Conservation (phyloP, 2,329 filamentous ascomycete genomes). For the Plenodomus tracheiphilus region DNA sequence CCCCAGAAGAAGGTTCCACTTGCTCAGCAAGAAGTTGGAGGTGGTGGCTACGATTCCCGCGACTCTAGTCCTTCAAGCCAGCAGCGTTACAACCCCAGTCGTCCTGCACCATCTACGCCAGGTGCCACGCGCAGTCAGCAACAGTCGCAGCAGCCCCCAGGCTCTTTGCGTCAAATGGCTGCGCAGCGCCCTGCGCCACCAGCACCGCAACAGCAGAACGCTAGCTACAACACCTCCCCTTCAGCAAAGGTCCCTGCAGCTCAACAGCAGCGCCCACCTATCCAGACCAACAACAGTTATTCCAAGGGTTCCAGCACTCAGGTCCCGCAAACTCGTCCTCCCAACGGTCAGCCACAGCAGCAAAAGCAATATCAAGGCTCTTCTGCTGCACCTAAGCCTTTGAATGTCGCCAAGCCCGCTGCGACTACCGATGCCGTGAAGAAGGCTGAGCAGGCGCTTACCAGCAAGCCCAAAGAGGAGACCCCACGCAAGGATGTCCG, state of each 20-base stretch:
- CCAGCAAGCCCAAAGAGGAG: slow-evolving; percentile 69
- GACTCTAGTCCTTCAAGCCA: slow-evolving; percentile 53
- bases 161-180: slow-evolving; percentile 56
- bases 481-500: slow-evolving; percentile 86
- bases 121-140: slow-evolving; percentile 52
- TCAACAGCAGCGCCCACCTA: slow-evolving; percentile 36
- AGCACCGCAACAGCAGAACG: slow-evolving; percentile 57
- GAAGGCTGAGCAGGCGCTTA: slow-evolving; percentile 86
- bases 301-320: slow-evolving; percentile 44
- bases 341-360: slow-evolving; percentile 48
- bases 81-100: slow-evolving; percentile 78
- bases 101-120: slow-evolving; percentile 82
- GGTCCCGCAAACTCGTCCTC: slow-evolving; percentile 46
- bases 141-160: slow-evolving; percentile 57
- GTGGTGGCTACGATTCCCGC: slow-evolving; percentile 54
- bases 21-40: slow-evolving; percentile 88
- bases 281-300: slow-evolving; percentile 50
- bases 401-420: slow-evolving; percentile 55
- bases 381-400: slow-evolving; percentile 58
- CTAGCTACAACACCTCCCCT: slow-evolving; percentile 32
- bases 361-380: slow-evolving; percentile 46
- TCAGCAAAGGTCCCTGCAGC: slow-evolving; percentile 30
- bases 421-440: slow-evolving; percentile 72
- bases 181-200: slow-evolving; percentile 85
- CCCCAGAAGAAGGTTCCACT: slow-evolving; percentile 79